Base-by-base conservation (phyloP, 352 stramenopile species). In the Phytophthora multivora region DNA sequence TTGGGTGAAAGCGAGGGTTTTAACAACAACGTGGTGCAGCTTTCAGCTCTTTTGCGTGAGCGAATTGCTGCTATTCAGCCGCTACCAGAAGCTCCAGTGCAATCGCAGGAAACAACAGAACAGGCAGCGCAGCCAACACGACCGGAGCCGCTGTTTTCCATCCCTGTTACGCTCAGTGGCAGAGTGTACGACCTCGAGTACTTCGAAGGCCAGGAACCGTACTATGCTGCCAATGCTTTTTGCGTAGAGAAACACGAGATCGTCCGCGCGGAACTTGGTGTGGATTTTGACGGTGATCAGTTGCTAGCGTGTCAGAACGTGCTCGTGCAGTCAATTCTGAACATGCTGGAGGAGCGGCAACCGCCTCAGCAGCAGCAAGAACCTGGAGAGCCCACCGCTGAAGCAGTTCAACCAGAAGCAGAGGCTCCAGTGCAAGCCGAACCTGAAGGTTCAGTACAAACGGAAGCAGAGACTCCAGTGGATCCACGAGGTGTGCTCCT, bases 221-320 rank as follows among this genome's bases (percentile, higher is more conserved):
- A 64, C 13, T 69, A 68, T 53, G 80, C 76, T 16, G 80, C 83
- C 19, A 89, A 89, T 35, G 72, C 63, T 12, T 92, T 94, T 50
- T 94, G 85, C 46, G 71, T 85, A 19, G 79, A 90, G 62, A 89
- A 90, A 63, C 66, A 89, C 51, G 75, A 89, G 59, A 59, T 76
- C 6, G 55, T 91, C 26, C 76, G 75, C 18, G 59, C 63, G 3
- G 75, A 89, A 56, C 23, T 86, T 18, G 80, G 77, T 10, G 31
- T 81, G 3, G 66, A 80, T 8, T 89, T 93, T 46, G 69, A 86
- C 39, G 75, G 71, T 36, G 63, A 89, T 18, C 71, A 91, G 50
- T 66, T 92, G 8, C 54, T 75, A 15, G 71, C 87, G 43, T 94
- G 83, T 54, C 77, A 86, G 52, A 80, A 73, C 47, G 59, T 89